Evolutionary conservation across 805 yeast genomes (phyloP).

Genomic region (Candida qinlingensis): DNA sequence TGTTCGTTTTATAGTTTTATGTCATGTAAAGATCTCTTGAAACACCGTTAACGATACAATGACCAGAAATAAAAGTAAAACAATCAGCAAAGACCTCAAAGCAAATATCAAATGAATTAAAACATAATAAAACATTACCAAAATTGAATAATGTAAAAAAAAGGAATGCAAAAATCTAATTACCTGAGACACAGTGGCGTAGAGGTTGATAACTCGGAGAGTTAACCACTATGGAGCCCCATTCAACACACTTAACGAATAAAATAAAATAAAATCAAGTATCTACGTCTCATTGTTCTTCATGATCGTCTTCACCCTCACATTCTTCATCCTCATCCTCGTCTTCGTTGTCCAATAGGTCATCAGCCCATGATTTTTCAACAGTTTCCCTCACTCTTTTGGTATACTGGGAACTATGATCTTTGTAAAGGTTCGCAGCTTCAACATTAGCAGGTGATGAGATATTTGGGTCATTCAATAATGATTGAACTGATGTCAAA

Average conservation of each 20-base stretch:
- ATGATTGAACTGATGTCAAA: constrained; percentile 84
- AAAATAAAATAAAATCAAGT: neutral
- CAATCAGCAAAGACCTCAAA: too few relatives aligned
- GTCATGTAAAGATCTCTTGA: too few relatives aligned
- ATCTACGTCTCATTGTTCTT: neutral
- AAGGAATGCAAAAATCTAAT: too few relatives aligned
- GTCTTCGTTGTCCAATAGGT: constrained; percentile 54
- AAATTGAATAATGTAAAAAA: too few relatives aligned
- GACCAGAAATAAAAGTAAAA: too few relatives aligned
- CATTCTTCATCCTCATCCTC: constrained; percentile 31
- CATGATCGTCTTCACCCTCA: constrained; percentile 26
- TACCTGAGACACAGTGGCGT: too few relatives aligned
- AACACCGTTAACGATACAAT: too few relatives aligned
- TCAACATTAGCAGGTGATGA: constrained; percentile 97
- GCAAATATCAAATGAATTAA: too few relatives aligned
- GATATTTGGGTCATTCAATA: constrained; percentile 93
- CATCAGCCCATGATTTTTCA: constrained; percentile 90
- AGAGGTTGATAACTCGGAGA: too few relatives aligned
- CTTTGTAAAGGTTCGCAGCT: constrained; percentile 92
- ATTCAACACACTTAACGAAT: neutral
- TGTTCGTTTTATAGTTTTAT: too few relatives aligned
- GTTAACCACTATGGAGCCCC: too few relatives aligned
- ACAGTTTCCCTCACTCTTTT: constrained; percentile 93
- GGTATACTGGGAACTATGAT: constrained; percentile 87
- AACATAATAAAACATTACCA: too few relatives aligned